Evolutionary conservation across 139 green algal species (phyloP).

Genomic region (Chlorella sp.): DNA sequence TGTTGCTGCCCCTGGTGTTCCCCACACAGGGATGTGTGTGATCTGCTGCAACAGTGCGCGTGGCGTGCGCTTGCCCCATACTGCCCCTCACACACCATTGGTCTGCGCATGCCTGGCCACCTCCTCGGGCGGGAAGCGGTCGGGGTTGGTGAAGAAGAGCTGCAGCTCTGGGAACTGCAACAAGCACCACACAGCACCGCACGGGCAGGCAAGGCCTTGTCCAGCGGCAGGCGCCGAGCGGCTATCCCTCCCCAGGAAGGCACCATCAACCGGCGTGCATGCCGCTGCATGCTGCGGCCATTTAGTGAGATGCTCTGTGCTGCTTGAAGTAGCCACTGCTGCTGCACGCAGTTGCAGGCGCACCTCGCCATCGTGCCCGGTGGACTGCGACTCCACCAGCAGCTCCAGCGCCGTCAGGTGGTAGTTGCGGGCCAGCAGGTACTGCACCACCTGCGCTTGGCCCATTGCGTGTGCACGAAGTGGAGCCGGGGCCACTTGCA

Average conservation of each 20-base stretch:
- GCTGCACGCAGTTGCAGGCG: no score
- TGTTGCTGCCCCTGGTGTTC: neutral
- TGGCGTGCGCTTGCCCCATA: neutral
- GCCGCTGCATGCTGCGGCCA: no score
- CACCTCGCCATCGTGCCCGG: conserved; percentile 21
- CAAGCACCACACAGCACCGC: no score
- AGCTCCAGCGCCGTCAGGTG: conserved; percentile 38
- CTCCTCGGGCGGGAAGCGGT: conserved; percentile 28
- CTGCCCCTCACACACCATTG: neutral
- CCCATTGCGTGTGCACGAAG: neutral
- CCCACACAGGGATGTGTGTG: neutral
- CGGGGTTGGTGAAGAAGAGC: conserved; percentile 32
- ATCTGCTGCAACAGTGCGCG: no score
- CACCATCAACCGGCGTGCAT: no score
- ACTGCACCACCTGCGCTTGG: conserved; percentile 30
- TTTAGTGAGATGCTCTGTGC: no score
- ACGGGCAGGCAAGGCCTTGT: no score
- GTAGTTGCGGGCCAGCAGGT: conserved; percentile 34
- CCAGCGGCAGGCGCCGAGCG: no score
- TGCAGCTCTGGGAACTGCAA: conserved; percentile 9
- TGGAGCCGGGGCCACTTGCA: neutral
- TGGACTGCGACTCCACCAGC: conserved; percentile 21
- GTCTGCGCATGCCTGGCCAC: conserved; percentile 5
- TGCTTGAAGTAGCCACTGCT: no score
- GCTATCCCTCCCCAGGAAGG: no score